Conservation (phyloP, 2,329 filamentous ascomycete genomes). For the Talaromyces sp. region DNA sequence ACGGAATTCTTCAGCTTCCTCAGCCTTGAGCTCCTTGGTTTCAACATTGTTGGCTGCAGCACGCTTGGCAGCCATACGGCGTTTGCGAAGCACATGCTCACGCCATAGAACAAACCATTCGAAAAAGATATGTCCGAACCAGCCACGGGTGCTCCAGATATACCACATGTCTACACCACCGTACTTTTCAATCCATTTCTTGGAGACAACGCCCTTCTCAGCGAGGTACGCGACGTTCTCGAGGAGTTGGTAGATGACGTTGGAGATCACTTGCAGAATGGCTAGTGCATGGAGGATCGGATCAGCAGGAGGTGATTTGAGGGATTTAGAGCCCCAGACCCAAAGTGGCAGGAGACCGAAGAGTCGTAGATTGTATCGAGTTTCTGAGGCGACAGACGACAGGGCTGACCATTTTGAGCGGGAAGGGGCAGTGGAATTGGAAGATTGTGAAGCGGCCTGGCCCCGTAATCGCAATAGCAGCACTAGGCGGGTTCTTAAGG, state of each 20-base stretch:
- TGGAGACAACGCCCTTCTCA: slow-evolving; percentile 68
- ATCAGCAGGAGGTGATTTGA: slow-evolving; percentile 50
- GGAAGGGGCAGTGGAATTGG: slow-evolving; percentile 34
- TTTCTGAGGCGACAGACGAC: slow-evolving; percentile 52
- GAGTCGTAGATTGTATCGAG: slow-evolving; percentile 58
- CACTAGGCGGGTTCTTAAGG: slow-evolving; percentile 49
- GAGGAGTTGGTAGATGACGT: slow-evolving; percentile 72
- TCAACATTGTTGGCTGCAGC: slow-evolving; percentile 15
- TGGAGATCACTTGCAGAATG: slow-evolving; percentile 68
- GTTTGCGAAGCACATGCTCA: slow-evolving; percentile 40
- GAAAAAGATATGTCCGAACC: slow-evolving; percentile 75
- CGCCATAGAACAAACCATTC: slow-evolving; percentile 70
- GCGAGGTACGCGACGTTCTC: slow-evolving; percentile 84
- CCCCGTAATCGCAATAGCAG: slow-evolving; percentile 38
- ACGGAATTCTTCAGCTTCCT: slow-evolving; percentile 35
- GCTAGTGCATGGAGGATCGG: slow-evolving; percentile 56
- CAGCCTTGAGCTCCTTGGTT: slow-evolving; percentile 26
- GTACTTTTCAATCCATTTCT: slow-evolving; percentile 40
- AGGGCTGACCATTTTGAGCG: slow-evolving; percentile 53
- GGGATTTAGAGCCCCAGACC: slow-evolving; percentile 71
- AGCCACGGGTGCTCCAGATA: slow-evolving; percentile 76
- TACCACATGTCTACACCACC: slow-evolving; percentile 64
- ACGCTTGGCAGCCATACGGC: slow-evolving; percentile 27
- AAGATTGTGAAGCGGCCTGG: slow-evolving; percentile 6
- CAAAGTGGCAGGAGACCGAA: slow-evolving; percentile 73